Evolutionary conservation across 1,139 yeast species (phyloP), one percentile per base, ranked within the genome.

Genomic region (Torulaspora pretoriensis): DNA sequence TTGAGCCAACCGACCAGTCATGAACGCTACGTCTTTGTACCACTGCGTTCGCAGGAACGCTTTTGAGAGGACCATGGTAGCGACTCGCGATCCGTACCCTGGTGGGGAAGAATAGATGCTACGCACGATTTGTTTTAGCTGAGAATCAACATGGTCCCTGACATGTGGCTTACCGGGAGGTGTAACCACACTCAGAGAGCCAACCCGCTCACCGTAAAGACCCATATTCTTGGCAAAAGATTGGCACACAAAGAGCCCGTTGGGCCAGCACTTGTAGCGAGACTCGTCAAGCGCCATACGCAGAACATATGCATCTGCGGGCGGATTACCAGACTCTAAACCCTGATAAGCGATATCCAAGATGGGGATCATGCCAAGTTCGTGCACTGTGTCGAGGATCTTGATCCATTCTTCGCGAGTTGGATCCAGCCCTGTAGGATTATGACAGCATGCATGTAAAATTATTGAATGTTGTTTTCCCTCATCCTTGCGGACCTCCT

Each of bases 141-240:
- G 97, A 2, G 96, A 83, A 59, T 81, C 82, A 51, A 87, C 75
- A 40, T 69, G 70, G 25, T 59, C 56, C 35, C 69, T 67, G 14
- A 59, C 29, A 5, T 42, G 43, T 6, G 48, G 43, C 10, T 42
- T 32, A 17, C 44, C 35, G 3, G 50, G 42, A 7, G 56, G 56
- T 5, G 44, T 40, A 7, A 55, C 57, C 2, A 63, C 57, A 39
- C 64, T 60, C 26, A 90, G 72, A n/a, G 95, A 86, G 9, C 97
- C 97, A 38, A 89, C 89, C 67, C 97, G 81, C 72, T 92, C 96
- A 56, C 97, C 96, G 67, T 92, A 89, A 49, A 90, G 77, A 27
- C 98, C 98, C 92, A 92, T 86, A 73, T 90, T 90, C 71, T 90
- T 90, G 55, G 97, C 95, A 69, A 90, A 90, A 2, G 96, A 88